phyloP scores from a whole-genome alignment of 2,329 filamentous ascomycete species.

The Ciborinia camelliae region DNA sequence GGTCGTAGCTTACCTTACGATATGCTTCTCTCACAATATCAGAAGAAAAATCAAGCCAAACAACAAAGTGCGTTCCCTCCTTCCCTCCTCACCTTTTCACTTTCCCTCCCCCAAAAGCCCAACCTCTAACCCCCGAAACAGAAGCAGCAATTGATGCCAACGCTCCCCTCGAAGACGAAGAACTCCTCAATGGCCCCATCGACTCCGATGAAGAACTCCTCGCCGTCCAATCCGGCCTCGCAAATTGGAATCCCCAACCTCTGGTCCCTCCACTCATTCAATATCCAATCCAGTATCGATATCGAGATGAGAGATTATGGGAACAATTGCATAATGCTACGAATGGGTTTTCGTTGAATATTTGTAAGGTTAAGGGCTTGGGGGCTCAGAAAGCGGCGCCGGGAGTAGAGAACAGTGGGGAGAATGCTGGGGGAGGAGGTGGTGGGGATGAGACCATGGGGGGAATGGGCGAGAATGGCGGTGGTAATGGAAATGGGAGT shows the following conservation, averaged over 20 bases:
- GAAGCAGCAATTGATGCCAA: constrained; percentile 94
- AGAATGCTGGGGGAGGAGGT: neutral
- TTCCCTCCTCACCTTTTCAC: constrained; percentile 12
- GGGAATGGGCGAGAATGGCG: neutral
- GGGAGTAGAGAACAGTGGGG: constrained; percentile 28
- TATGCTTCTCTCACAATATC: constrained; percentile 82
- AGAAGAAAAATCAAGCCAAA: constrained; percentile 98
- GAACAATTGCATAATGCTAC: constrained; percentile 65
- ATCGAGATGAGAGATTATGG: constrained; percentile 59
- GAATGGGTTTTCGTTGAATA: constrained; percentile 62
- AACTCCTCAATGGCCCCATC: constrained; percentile 73
- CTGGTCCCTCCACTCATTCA: constrained; percentile 64
- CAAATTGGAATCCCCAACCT: constrained; percentile 74
- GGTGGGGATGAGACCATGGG: constrained; percentile 4
- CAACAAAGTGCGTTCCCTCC: constrained; percentile 72
- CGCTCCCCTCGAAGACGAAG: constrained; percentile 81
- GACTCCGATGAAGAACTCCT: constrained; percentile 95
- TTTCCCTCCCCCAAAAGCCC: neutral
- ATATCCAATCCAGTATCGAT: constrained; percentile 59
- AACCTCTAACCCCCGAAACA: constrained; percentile 39
- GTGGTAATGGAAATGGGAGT: neutral
- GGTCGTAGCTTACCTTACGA: constrained; percentile 87
- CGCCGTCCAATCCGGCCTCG: constrained; percentile 77
- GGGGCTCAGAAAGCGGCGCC: constrained; percentile 54
- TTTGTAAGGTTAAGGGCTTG: constrained; percentile 55